Percentiles rank a stretch among this genome's conserved stretches.
phyloP scores from a whole-genome alignment of 805 yeast genomes.

The Clavispora carvajalis region DNA sequence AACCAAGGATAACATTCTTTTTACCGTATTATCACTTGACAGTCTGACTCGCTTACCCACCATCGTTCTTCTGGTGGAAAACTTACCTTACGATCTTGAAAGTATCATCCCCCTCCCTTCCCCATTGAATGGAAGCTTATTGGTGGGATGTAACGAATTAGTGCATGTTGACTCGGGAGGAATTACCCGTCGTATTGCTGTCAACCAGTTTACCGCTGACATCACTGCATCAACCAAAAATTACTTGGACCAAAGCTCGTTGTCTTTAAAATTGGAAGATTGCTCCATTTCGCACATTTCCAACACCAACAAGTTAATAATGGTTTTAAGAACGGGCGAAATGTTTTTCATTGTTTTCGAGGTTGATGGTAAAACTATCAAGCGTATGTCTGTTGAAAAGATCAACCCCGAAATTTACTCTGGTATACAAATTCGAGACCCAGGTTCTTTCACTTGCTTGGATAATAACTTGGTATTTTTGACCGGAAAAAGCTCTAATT shows the following conservation, averaged over 20 bases:
- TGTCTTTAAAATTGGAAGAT: slow-evolving; percentile 54
- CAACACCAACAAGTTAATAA: slow-evolving; percentile 29
- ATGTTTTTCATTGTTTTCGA: slow-evolving; percentile 32
- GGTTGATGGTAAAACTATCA: slow-evolving; percentile 40
- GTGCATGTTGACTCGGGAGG: slow-evolving; percentile 80
- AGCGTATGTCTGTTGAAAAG: slow-evolving; percentile 27
- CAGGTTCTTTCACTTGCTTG: slow-evolving; percentile 38
- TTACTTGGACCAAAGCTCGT: slow-evolving; percentile 42
- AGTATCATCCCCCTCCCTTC: slow-evolving; percentile 55
- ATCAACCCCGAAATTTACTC: slow-evolving; percentile 23
- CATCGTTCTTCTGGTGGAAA: slow-evolving; percentile 57
- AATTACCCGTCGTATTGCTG: slow-evolving; percentile 54
- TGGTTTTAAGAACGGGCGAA: slow-evolving; percentile 30
- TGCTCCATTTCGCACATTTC: slow-evolving; percentile 35
- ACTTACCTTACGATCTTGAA: slow-evolving; percentile 72
- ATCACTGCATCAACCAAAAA: slow-evolving; percentile 31
- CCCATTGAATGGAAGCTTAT: slow-evolving; percentile 65
- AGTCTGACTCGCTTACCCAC: slow-evolving; percentile 53
- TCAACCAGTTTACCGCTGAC: slow-evolving; percentile 48
- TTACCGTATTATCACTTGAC: slow-evolving; percentile 66
- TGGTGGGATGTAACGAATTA: slow-evolving; percentile 71
- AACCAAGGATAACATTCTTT: slow-evolving; percentile 56
- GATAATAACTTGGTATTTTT: slow-evolving; percentile 48
- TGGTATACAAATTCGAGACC: slow-evolving; percentile 31
- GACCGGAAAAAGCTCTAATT: slow-evolving; percentile 57